These are phyloP conservation scores for Aureobasidium sp. DNA, from an alignment of 2,329 filamentous ascomycete species.

Conservation along the genomic window DNA sequence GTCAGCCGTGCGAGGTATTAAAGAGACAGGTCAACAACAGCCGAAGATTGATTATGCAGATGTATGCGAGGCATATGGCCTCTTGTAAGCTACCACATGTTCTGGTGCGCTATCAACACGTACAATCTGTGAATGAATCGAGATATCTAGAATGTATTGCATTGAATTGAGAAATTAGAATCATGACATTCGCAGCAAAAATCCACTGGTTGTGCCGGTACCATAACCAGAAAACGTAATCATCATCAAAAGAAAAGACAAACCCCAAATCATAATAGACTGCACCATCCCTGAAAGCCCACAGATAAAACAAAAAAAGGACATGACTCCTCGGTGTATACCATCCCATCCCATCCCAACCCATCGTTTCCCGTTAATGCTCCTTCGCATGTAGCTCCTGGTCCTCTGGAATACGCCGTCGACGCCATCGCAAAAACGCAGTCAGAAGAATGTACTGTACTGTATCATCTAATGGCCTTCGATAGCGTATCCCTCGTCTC, in stretches of 20 bases:
- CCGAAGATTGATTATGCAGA: neutral
- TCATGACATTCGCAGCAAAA: no score
- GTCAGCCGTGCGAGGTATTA: neutral
- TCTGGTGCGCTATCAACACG: neutral
- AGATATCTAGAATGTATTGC: neutral
- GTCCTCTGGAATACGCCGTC: neutral
- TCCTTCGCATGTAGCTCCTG: neutral
- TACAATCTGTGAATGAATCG: neutral
- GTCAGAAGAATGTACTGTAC: neutral
- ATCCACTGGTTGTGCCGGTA: no score
- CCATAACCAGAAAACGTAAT: neutral
- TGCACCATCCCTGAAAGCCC: neutral
- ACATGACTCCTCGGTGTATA: neutral
- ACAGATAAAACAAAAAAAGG: neutral
- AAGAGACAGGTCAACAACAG: neutral
- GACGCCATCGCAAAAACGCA: constrained; percentile 8
- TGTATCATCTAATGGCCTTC: constrained; percentile 12
- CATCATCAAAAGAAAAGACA: neutral
- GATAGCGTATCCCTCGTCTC: constrained; percentile 15
- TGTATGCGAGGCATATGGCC: neutral
- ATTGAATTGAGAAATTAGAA: neutral
- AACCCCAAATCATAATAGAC: neutral
- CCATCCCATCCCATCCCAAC: neutral
- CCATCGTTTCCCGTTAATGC: neutral
- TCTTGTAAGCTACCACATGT: neutral